A percentile compares a stretch with the other conserved stretches of the same genome.
These are phyloP conservation scores for Fusarium continuum DNA, from an alignment of 2,329 filamentous ascomycete genomes.

Conservation along the genomic window DNA sequence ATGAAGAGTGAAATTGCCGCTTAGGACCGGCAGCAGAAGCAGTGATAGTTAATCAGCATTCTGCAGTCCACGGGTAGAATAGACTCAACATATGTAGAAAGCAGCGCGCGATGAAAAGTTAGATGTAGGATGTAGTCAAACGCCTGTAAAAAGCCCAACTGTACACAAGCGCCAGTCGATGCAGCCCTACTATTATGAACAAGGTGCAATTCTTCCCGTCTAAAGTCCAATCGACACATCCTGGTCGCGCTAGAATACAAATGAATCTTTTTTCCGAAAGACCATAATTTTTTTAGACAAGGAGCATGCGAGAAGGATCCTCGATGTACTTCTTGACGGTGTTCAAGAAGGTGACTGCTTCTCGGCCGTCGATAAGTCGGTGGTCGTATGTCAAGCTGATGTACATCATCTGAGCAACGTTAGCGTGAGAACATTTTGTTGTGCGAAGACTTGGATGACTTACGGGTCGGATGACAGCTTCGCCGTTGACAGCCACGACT, in stretches of 20 bases:
- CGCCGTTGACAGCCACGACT: constrained; percentile 67
- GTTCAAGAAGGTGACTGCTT: constrained; percentile 67
- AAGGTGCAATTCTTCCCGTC: neutral
- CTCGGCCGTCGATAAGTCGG: constrained; percentile 65
- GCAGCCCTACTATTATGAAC: constrained; percentile 9
- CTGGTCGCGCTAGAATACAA: constrained; percentile 31
- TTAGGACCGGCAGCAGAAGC: no score
- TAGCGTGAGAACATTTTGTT: neutral
- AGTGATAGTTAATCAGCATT: no score
- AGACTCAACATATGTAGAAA: no score
- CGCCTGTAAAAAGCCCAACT: constrained; percentile 13
- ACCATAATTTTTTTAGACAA: constrained; percentile 54
- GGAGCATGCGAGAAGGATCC: constrained; percentile 55
- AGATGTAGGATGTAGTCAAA: neutral
- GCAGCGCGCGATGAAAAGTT: no score
- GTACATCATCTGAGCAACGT: constrained; percentile 53
- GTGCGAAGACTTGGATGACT: constrained; percentile 39
- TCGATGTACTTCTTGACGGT: constrained; percentile 46
- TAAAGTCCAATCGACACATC: neutral
- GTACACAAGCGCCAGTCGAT: constrained; percentile 26
- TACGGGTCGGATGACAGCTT: constrained; percentile 50
- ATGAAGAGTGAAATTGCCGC: constrained; percentile 49
- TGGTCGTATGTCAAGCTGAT: constrained; percentile 63
- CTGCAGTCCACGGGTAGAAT: no score
- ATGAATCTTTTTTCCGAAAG: neutral